Conservation (phyloP, 2,329 filamentous ascomycete species). For the Myriangium duriaei region DNA sequence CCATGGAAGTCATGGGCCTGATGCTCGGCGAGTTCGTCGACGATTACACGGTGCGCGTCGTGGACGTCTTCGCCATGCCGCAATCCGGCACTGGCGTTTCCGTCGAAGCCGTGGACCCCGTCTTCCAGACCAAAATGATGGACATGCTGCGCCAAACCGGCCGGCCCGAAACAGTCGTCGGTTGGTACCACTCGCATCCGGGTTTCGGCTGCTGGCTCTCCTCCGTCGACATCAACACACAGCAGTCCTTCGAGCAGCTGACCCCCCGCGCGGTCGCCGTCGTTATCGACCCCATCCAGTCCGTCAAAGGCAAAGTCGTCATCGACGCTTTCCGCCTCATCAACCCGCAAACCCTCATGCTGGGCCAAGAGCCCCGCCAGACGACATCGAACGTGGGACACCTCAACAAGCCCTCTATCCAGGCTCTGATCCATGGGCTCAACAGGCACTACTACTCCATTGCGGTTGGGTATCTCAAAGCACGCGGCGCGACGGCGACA, state of each 20-base stretch:
- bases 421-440: conserved; percentile 92
- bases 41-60: conserved; percentile 95
- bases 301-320: conserved; percentile 98
- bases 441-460: conserved; percentile 99
- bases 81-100: conserved; percentile 97
- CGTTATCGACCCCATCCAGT: conserved; percentile 96
- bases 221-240: conserved; percentile 97
- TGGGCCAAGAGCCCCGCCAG: conserved; percentile 93
- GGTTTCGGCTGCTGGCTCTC: conserved; percentile 99
- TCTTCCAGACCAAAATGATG: conserved; percentile 99
- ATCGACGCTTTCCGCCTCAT: conserved; percentile 98
- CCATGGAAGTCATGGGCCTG: conserved; percentile 99
- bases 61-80: conserved; percentile 98
- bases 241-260: conserved; percentile 98
- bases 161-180: conserved; percentile 89
- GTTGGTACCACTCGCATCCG: conserved; percentile 99
- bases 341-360: conserved; percentile 93
- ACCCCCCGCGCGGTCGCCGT: conserved; percentile 94
- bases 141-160: conserved; percentile 98
- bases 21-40: conserved; percentile 99
- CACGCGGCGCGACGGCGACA: conserved; percentile 39
- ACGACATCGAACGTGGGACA: conserved; percentile 97
- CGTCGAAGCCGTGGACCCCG: conserved; percentile 90
- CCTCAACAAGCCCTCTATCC: conserved; percentile 98
- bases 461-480: conserved; percentile 91